phyloP scores from a whole-genome alignment of 2,329 filamentous ascomycete species.

The Aspergillus texensis region DNA sequence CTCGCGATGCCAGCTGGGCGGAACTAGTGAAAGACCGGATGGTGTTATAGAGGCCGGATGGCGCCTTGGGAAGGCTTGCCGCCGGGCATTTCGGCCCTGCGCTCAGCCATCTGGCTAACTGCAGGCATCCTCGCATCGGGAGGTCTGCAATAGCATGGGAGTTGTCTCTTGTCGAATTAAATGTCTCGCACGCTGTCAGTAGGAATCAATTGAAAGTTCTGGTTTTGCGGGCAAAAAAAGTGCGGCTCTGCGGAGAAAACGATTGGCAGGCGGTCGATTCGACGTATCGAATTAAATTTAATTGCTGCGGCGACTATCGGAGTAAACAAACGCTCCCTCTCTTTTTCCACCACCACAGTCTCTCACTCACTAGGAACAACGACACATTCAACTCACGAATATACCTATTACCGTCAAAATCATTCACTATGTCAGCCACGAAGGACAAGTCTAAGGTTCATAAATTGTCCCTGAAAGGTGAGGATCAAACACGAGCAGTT shows the following conservation, averaged over 20 bases:
- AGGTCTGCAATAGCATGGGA: conserved; percentile 39
- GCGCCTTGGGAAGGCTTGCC: conserved; percentile 33
- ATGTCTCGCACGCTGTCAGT: conserved; percentile 4
- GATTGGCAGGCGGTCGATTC: conserved; percentile 3
- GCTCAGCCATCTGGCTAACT: conserved; percentile 50
- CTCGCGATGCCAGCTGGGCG: conserved; percentile 21
- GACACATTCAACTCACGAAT: background rate
- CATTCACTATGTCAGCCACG: conserved; percentile 46
- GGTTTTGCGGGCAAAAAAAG: conserved; percentile 21
- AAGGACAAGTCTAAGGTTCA: conserved; percentile 84
- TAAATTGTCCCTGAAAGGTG: conserved; percentile 72
- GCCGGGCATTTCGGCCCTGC: conserved; percentile 39
- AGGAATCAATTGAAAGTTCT: background rate
- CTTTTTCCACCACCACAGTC: conserved; percentile 4
- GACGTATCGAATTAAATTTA: conserved; percentile 16
- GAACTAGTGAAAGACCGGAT: conserved; percentile 37
- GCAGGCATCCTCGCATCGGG: conserved; percentile 52
- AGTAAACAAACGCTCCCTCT: conserved; percentile 38
- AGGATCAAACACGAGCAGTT: background rate
- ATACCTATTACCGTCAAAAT: background rate
- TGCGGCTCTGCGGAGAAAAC: conserved; percentile 35
- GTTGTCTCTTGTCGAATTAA: conserved; percentile 2
- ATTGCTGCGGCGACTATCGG: conserved; percentile 43
- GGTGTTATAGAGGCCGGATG: conserved; percentile 26
- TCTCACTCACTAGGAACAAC: background rate